Evolutionary conservation across 129 eudicot genomes (phyloP).

Genomic region (Sambucus nigra): DNA sequence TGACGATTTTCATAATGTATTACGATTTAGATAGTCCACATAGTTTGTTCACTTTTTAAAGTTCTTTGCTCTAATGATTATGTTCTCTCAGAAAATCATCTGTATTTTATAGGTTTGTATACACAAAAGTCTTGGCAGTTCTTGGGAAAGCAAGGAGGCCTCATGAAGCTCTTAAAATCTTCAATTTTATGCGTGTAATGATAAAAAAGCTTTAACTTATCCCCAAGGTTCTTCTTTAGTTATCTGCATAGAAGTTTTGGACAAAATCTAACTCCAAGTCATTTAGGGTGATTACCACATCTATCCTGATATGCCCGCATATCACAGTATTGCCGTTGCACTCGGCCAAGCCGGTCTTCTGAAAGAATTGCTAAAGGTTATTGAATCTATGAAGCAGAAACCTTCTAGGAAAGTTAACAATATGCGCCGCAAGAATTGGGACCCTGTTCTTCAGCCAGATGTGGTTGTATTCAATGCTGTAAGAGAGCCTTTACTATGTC

Average conservation of each 20-base stretch:
- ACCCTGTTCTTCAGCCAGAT: slow-evolving; percentile 78
- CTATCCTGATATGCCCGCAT: slow-evolving; percentile 99
- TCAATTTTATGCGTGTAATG: slow-evolving; percentile 72
- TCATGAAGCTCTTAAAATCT: slow-evolving; percentile 69
- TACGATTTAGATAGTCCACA: no score
- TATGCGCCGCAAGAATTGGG: slow-evolving; percentile 58
- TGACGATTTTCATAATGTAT: no score
- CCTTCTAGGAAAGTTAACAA: slow-evolving; percentile 55
- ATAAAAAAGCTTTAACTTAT: slow-evolving; percentile 10
- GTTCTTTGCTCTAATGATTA: background rate
- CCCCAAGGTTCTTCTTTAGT: background rate
- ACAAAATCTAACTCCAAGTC: slow-evolving; percentile 15
- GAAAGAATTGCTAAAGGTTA: slow-evolving; percentile 61
- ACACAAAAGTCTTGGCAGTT: slow-evolving; percentile 79
- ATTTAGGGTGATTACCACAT: slow-evolving; percentile 70
- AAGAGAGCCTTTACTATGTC: slow-evolving; percentile 22
- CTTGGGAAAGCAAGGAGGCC: slow-evolving; percentile 80
- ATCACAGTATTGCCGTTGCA: slow-evolving; percentile 75
- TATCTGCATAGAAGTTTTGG: background rate
- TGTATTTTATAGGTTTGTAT: slow-evolving; percentile 58
- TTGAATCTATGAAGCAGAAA: slow-evolving; percentile 69
- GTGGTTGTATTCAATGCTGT: slow-evolving; percentile 78
- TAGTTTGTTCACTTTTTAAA: background rate
- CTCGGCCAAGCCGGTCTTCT: slow-evolving; percentile 91
- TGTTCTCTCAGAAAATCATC: background rate